phyloP scores from a whole-genome alignment of 192 early-diverging fungal genomes.

The Podila horticola region DNA sequence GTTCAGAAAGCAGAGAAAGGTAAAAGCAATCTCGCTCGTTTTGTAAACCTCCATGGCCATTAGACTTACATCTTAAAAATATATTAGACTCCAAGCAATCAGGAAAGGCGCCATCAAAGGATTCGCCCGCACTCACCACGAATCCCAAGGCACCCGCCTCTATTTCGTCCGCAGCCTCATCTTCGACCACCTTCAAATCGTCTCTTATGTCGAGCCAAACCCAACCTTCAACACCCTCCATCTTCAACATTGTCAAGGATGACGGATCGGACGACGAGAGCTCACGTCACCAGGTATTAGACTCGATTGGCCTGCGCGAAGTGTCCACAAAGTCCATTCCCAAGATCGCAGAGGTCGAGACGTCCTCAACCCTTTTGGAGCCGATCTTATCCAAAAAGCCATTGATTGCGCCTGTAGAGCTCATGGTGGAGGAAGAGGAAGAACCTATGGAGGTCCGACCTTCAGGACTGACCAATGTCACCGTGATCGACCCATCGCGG shows the following conservation, averaged over 20 bases:
- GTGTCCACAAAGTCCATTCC: conserved; percentile 20
- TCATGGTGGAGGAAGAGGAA: neutral
- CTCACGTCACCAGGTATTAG: neutral
- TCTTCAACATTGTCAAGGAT: conserved; percentile 51
- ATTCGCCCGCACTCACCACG: neutral
- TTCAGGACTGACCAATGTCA: conserved; percentile 13
- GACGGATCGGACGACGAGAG: conserved; percentile 10
- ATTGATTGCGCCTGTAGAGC: neutral
- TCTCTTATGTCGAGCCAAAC: conserved; percentile 6
- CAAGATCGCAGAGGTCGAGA: neutral
- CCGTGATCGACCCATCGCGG: conserved; percentile 22
- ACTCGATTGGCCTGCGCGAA: conserved; percentile 23
- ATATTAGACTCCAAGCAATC: neutral
- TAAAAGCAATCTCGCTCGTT: neutral
- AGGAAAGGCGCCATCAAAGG: neutral
- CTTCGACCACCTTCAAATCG: conserved; percentile 16
- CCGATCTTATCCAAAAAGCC: neutral
- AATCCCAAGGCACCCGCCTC: neutral
- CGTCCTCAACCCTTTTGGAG: neutral
- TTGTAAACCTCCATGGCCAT: neutral
- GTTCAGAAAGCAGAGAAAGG: conserved; percentile 66
- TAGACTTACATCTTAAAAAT: too few relatives aligned
- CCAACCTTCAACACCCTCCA: conserved; percentile 38
- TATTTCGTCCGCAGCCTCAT: neutral
- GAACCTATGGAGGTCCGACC: conserved; percentile 3